Base-by-base conservation (phyloP, 2,329 filamentous ascomycete genomes). In the Nothopassalora personata region DNA sequence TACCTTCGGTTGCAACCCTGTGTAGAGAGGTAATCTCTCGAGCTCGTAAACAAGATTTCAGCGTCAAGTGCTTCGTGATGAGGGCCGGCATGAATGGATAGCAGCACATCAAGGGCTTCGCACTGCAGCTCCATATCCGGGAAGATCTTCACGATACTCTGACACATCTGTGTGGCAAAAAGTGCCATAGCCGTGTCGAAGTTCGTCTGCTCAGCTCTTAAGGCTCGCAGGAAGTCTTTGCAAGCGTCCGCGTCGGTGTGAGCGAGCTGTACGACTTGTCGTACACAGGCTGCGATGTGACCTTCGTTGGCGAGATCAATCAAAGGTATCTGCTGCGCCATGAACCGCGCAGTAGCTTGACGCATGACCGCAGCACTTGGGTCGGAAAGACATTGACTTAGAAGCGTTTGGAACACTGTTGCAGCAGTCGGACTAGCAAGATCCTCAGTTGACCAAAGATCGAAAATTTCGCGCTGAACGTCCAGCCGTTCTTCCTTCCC, bases 341-440 rank as follows among this genome's bases (percentile, higher is more conserved):
- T 33, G 30, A 62, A 58, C 8, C 64, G 58, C 19, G 60, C 57
- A 60, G 57, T 59, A 18, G 62, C 60, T 60, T 66, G 64, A 33
- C 62, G 60, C 7, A 64, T n/a, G 5, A 56, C 48, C 10, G 62
- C 64, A 2, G 52, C 52, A 7, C 19, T 39, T n/a, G 56, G 36
- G 31, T 59, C 53, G 13, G 51, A 45, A 15, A 56, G 46, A 34
- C 18, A 51, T 47, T 28, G 13, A 8, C 27, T 13, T 18, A 60
- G 43, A 15, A 56, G 51, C 19, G n/a, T 19, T n/a, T 33, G 30
- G n/a, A 58, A 52, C n/a, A 49, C 8, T 3, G 5, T 28, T 27
- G 46, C 18, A 5, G 9, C 46, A 19, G 3, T 10, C 3, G 15
- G 46, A 54, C 19, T 10, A 4, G 7, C 1, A 31, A 6, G 23